Evolutionary conservation across 2,329 filamentous ascomycete species (phyloP), one percentile per base, ranked within the genome.

Genomic region (Beauveria pseudobassiana): DNA sequence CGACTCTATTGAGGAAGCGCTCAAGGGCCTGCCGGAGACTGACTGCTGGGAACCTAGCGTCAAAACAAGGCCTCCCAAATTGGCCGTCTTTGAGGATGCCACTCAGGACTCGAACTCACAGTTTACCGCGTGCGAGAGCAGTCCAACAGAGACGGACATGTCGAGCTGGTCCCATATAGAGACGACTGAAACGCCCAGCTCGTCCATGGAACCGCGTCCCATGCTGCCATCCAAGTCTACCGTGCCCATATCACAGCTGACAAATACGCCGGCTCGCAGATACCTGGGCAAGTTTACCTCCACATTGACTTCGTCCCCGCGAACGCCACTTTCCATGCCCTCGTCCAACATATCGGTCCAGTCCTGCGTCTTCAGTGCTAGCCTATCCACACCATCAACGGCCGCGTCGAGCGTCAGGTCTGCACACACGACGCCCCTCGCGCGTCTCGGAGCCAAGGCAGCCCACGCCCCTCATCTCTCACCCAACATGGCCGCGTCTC

Each of bases 1-100:
- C 63, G 82, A 84, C 63, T 84, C 82, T 0, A 74, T 85, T 46
- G 82, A 85, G 30, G 82, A 84, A 62, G 81, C 77, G 0, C 72
- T 86, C 22, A 70, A 74, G 28, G 76, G 75, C 22, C 69, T 86
- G 12, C 81, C 82, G 1, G 82, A 85, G 51, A 70, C 80, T 45
- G 77, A 78, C n/a, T 75, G 73, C 12, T 83, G 81, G 81, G 72
- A 75, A 50, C 68, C 73, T 7, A 62, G 65, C 24, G 52, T 66
- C 6, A 78, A 77, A 63, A 65, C 70, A 0, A 71, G n/a, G 18
- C 34, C 67, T 49, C 76, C 73, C 63, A 68, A 74, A 1, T 72
- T 80, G 20, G 67, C 72, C 3, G 76, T 84, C 6, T 84, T 81
- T 62, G 75, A 77, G 26, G 78, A 82, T 52, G 72, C 74, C 14